Base-by-base conservation (phyloP, 2,329 filamentous ascomycete genomes). In the Aspergillus thermomutatus region DNA sequence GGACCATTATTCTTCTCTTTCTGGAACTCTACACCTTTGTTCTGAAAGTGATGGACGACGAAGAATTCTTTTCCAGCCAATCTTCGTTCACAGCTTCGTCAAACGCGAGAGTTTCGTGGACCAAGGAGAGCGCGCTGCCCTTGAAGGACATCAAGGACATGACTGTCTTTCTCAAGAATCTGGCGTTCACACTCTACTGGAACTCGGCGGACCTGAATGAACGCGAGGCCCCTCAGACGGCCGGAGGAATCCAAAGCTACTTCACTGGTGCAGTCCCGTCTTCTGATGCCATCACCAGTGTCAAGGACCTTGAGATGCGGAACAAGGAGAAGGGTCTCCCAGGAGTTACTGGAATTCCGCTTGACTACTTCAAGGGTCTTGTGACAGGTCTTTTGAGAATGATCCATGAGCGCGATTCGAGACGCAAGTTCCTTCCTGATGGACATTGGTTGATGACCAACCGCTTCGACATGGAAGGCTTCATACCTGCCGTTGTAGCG, bases 371-470 rank as follows among this genome's bases (percentile, higher is more conserved):
- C 56, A 89, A 91, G 67, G 85, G 83, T n/a, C 80, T 93, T 2
- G 85, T 92, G 6, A 95, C 91, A 2, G 87, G 87, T 3, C 82
- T 95, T 0, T 80, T 97, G 68, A 87, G 89, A 55, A 93, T 95
- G 82, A 79, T 97, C 8, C 97, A 97, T 70, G 92, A 97, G 73
- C 83, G 93, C 71, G 93, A 97, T 72, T 99, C 94, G 7, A 83
- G 94, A 58, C 86, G 92, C 23, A 87, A 84, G 28, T 97, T 97
- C 69, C 76, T 97, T 23, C 89, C 91, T 1, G 76, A 82, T n/a
- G 84, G 86, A 50, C 92, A 96, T 71, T 99, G 94, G 94, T 80
- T 97, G 37, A 97, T 97, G 92, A 94, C 89, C 0, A 88, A 86
- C 59, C 80, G 81, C 21, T 90, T 97, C 56, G 89, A 97, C 66